These are phyloP conservation scores for Pseudogymnoascus sp. DNA, from an alignment of 2,329 filamentous ascomycete species.

Conservation along the genomic window DNA sequence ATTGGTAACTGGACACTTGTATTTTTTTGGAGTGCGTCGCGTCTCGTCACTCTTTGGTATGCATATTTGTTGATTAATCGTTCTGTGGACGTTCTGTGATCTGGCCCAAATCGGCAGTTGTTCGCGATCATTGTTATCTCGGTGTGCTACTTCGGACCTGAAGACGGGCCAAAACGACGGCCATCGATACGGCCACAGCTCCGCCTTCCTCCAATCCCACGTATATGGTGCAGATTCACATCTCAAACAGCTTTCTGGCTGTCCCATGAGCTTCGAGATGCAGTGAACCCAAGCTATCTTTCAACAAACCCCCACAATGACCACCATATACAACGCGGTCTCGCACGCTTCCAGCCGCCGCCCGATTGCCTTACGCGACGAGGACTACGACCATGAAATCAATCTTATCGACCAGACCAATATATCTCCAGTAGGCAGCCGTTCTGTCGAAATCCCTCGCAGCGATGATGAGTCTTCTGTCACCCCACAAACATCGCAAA, in stretches of 20 bases:
- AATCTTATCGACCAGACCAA: constrained; percentile 47
- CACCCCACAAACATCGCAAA: not conserved
- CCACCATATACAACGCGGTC: constrained; percentile 18
- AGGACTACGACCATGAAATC: constrained; percentile 65
- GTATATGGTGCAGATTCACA: not conserved
- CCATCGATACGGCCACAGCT: not conserved
- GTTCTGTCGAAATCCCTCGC: constrained; percentile 11
- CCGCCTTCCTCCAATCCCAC: not conserved
- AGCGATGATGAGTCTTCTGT: not conserved
- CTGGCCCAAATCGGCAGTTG: not conserved
- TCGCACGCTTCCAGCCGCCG: constrained; percentile 35
- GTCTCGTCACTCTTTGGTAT: not conserved
- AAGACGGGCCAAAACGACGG: not conserved
- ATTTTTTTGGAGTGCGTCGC: not conserved
- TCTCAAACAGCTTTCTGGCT: not conserved
- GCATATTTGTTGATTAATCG: not conserved
- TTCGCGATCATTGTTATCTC: not conserved
- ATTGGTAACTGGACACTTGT: not conserved
- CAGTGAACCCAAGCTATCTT: not conserved
- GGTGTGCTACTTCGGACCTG: not conserved
- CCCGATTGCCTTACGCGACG: constrained; percentile 44
- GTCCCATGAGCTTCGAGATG: not conserved
- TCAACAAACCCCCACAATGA: not conserved
- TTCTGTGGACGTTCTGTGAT: not conserved
- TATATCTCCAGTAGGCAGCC: constrained; percentile 12